Percentiles rank a stretch among this genome's conserved stretches.
phyloP scores from a whole-genome alignment of 768 basidiomycete species.

The Lactarius sp. region DNA sequence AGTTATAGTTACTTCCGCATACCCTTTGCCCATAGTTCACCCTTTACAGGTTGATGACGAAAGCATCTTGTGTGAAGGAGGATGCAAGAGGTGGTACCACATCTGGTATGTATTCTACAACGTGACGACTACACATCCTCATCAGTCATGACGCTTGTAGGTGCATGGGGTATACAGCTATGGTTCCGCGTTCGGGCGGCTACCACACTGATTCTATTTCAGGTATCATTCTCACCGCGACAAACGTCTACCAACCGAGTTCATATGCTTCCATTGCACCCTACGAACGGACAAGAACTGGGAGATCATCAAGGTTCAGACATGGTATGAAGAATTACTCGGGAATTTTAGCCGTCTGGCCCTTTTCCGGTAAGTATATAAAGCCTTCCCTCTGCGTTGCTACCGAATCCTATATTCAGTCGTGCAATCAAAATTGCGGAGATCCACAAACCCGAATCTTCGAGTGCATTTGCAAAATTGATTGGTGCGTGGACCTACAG shows the following conservation, averaged over 20 bases:
- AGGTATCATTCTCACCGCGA: conserved; percentile 64
- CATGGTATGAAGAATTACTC: conserved; percentile 54
- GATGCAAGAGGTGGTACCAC: conserved; percentile 73
- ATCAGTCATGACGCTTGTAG: conserved; percentile 30
- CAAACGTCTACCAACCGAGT: conserved; percentile 51
- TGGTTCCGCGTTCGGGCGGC: not conserved
- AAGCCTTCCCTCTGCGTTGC: not conserved
- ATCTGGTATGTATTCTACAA: conserved; percentile 48
- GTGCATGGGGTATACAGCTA: conserved; percentile 52
- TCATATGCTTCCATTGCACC: conserved; percentile 68
- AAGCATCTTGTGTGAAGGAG: conserved; percentile 60
- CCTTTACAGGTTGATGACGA: conserved; percentile 47
- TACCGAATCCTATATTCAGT: conserved; percentile 32
- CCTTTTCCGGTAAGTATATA: conserved; percentile 52
- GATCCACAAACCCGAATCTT: conserved; percentile 37
- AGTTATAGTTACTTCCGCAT: not conserved
- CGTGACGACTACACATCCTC: not conserved
- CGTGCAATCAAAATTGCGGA: conserved; percentile 70
- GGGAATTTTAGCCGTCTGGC: conserved; percentile 65
- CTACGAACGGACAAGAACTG: conserved; percentile 49
- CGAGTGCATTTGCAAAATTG: conserved; percentile 51
- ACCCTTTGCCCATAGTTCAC: not conserved
- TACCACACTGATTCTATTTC: not conserved
- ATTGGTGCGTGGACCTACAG: conserved; percentile 45
- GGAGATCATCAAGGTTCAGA: conserved; percentile 56